Evolutionary conservation across 1,284 basidiomycete genomes (phyloP).

Genomic region (Fomitopsis betulina): DNA sequence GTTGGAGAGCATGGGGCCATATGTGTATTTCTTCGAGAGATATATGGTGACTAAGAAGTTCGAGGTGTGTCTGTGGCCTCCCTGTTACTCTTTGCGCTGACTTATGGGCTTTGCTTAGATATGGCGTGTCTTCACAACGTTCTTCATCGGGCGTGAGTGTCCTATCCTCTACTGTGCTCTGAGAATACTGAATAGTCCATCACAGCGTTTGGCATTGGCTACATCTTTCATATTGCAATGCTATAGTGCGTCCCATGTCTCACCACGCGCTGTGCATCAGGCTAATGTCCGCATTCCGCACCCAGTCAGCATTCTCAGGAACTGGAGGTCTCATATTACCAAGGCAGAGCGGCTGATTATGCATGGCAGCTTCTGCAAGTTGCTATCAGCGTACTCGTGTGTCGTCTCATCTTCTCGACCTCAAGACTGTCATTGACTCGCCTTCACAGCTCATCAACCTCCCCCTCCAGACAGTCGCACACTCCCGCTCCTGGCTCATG

Average conservation of each 20-base stretch:
- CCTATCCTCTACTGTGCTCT: neutral
- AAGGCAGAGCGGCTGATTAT: constrained; percentile 60
- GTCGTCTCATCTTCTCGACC: neutral
- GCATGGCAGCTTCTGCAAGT: constrained; percentile 71
- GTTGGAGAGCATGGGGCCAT: constrained; percentile 50
- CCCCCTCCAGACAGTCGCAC: constrained; percentile 55
- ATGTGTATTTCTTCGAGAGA: constrained; percentile 55
- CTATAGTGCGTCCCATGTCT: constrained; percentile 48
- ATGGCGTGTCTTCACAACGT: constrained; percentile 74
- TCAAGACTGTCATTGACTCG: neutral
- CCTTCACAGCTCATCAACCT: constrained; percentile 48
- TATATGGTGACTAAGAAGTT: constrained; percentile 40
- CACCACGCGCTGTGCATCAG: neutral
- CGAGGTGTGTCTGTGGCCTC: constrained; percentile 42
- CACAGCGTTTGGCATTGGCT: constrained; percentile 52
- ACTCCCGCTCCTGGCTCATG: constrained; percentile 65
- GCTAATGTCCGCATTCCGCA: neutral
- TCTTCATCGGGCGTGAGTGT: constrained; percentile 70
- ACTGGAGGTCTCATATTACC: constrained; percentile 61
- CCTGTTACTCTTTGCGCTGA: neutral
- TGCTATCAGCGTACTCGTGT: constrained; percentile 33
- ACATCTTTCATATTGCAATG: constrained; percentile 74
- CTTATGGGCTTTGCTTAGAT: constrained; percentile 38
- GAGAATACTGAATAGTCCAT: neutral
- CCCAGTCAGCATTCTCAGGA: constrained; percentile 58